Evolutionary conservation across 495 filamentous ascomycete genomes (phyloP).

Genomic region (Penicillium odoratum): DNA sequence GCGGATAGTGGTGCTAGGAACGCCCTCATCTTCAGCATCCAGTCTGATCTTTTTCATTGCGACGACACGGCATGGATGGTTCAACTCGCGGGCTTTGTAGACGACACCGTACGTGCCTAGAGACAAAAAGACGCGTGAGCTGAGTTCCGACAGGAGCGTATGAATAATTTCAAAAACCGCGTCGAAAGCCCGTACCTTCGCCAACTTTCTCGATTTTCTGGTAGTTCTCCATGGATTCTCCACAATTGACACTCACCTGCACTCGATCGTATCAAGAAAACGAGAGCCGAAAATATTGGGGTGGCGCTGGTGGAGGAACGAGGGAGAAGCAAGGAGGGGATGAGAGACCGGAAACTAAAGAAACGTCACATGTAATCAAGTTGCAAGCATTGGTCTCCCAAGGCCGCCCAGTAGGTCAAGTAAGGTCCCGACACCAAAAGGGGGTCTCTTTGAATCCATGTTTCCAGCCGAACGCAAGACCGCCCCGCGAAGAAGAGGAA

Average conservation of each 20-base stretch:
- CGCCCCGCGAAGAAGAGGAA: background rate
- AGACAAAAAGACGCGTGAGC: slow-evolving; percentile 16
- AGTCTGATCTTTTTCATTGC: slow-evolving; percentile 98
- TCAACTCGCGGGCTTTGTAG: slow-evolving; percentile 86
- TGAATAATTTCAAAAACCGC: background rate
- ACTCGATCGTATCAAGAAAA: background rate
- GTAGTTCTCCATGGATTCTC: slow-evolving; percentile 85
- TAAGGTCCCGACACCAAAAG: background rate
- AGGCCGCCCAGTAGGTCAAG: background rate
- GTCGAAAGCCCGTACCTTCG: slow-evolving; percentile 64
- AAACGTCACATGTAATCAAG: background rate
- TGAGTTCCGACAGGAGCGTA: background rate
- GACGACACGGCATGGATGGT: slow-evolving; percentile 76
- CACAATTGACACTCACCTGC: too few relatives aligned
- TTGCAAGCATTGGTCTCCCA: background rate
- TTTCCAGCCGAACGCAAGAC: background rate
- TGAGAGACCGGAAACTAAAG: background rate
- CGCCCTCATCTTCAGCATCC: slow-evolving; percentile 95
- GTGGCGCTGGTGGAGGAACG: background rate
- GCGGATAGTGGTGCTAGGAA: slow-evolving; percentile 93
- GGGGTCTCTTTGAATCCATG: background rate
- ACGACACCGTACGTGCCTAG: slow-evolving; percentile 90
- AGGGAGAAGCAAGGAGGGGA: background rate
- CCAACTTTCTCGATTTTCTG: slow-evolving; percentile 99
- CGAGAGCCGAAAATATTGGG: background rate